Conservation (phyloP, 2,329 filamentous ascomycete species). For the Curvularia hawaiiensis region DNA sequence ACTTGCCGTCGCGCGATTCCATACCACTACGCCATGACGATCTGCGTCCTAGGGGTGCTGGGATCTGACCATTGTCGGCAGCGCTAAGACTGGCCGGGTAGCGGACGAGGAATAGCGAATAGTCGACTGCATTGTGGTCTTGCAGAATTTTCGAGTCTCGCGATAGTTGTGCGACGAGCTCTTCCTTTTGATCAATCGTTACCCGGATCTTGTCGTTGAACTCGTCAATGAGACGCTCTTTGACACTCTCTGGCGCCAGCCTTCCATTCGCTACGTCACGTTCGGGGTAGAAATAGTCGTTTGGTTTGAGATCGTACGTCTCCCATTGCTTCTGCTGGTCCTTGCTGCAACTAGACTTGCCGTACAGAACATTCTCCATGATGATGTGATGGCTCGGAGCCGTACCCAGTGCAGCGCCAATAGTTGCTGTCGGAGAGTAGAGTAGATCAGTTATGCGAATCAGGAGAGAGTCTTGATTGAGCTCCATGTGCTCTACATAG, state of each 20-base stretch:
- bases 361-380: conserved; percentile 77
- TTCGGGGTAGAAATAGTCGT: conserved; percentile 77
- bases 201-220: conserved; percentile 71
- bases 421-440: conserved; percentile 58
- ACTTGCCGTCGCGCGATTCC: conserved; percentile 65
- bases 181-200: conserved; percentile 58
- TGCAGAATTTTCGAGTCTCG: conserved; percentile 68
- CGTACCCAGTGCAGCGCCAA: conserved; percentile 65
- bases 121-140: conserved; percentile 71
- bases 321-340: conserved; percentile 62
- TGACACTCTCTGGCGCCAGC: conserved; percentile 68
- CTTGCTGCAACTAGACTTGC: conserved; percentile 54
- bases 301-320: conserved; percentile 75
- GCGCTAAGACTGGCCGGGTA: conserved; percentile 51
- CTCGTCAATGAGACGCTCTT: conserved; percentile 68
- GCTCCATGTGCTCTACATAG: conserved; percentile 68
- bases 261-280: conserved; percentile 69
- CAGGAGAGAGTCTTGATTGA: conserved; percentile 65
- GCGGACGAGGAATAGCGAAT: conserved; percentile 74
- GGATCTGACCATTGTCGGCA: conserved; percentile 33
- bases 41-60: conserved; percentile 39
- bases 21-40: conserved; percentile 67
- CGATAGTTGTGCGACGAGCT: conserved; percentile 61
- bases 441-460: conserved; percentile 75
- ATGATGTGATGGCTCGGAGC: conserved; percentile 75